A percentile compares a stretch with the other conserved stretches of the same genome.
Conservation (phyloP, 768 basidiomycete species). For the Brasilioporus rufonigricans region DNA sequence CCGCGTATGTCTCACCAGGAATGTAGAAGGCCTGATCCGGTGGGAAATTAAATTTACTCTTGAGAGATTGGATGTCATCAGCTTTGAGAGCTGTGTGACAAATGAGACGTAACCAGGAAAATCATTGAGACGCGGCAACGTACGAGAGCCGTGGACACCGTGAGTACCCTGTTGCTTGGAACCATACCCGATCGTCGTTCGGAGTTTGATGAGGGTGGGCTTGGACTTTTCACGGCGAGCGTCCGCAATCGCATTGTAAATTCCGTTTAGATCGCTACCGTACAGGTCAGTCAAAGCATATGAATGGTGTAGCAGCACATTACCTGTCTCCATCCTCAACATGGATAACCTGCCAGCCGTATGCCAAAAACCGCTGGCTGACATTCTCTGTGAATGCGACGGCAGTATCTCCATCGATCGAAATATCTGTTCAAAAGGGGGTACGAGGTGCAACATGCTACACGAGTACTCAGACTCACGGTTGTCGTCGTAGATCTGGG, state of each 20-base stretch:
- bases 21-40: slow-evolving; percentile 76
- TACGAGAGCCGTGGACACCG: slow-evolving; percentile 91
- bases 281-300: slow-evolving; percentile 10
- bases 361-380: slow-evolving; percentile 80
- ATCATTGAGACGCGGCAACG: slow-evolving; percentile 33
- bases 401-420: slow-evolving; percentile 92
- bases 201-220: slow-evolving; percentile 83
- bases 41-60: slow-evolving; percentile 82
- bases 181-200: slow-evolving; percentile 91
- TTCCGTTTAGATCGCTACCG: slow-evolving; percentile 68
- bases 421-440: slow-evolving; percentile 62
- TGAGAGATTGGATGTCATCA: slow-evolving; percentile 82
- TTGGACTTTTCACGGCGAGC: slow-evolving; percentile 75
- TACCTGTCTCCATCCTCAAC: slow-evolving; percentile 80
- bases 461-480: slow-evolving; percentile 47
- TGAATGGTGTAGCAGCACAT: slow-evolving; percentile 14
- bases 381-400: slow-evolving; percentile 95
- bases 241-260: slow-evolving; percentile 74
- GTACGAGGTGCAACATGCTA: slow-evolving; percentile 2
- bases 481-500: slow-evolving; percentile 92
- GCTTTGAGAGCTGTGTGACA: slow-evolving; percentile 73
- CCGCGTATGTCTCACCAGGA: slow-evolving; percentile 65
- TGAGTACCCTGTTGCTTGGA: slow-evolving; percentile 93
- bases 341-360: slow-evolving; percentile 92
- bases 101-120: slow-evolving; percentile 6